phyloP scores from a whole-genome alignment of 164 flowering plant genomes.

The Aristolochia californica region DNA sequence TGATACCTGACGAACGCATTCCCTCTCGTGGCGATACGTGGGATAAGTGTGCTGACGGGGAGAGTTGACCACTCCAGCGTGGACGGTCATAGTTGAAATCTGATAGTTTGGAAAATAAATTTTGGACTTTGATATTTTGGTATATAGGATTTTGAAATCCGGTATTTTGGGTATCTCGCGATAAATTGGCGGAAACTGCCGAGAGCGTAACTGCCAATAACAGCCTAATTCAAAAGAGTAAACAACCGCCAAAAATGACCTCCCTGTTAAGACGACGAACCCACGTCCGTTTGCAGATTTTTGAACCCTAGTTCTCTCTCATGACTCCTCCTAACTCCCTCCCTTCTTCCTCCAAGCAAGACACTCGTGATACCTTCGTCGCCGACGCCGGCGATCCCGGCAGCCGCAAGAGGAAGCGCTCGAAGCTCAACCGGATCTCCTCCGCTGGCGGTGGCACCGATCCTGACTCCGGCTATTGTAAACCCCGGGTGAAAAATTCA shows the following conservation, averaged over 20 bases:
- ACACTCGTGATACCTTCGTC: not conserved
- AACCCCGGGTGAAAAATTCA: constrained; percentile 4
- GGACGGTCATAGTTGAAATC: too few relatives aligned
- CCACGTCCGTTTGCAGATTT: constrained; percentile 2
- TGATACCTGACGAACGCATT: too few relatives aligned
- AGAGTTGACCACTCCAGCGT: too few relatives aligned
- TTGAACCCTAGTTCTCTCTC: not conserved
- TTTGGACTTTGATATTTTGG: too few relatives aligned
- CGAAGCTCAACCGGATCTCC: constrained; percentile 21
- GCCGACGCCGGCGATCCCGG: not conserved
- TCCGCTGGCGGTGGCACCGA: not conserved
- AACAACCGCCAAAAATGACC: constrained; percentile 14
- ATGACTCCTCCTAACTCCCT: constrained; percentile 6
- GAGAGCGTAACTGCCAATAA: constrained; percentile 15
- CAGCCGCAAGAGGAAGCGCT: constrained; percentile 37
- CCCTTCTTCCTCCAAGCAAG: not conserved
- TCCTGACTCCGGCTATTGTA: not conserved
- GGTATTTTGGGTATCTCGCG: too few relatives aligned
- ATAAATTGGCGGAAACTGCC: not conserved
- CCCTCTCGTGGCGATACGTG: too few relatives aligned
- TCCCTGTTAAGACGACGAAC: not conserved
- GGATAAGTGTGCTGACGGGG: too few relatives aligned
- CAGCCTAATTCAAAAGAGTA: constrained; percentile 4
- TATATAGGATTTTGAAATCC: too few relatives aligned
- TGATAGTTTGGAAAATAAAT: too few relatives aligned